Base-by-base conservation (phyloP, 306 rosid genomes). In the Citrullus mucosospermus region DNA sequence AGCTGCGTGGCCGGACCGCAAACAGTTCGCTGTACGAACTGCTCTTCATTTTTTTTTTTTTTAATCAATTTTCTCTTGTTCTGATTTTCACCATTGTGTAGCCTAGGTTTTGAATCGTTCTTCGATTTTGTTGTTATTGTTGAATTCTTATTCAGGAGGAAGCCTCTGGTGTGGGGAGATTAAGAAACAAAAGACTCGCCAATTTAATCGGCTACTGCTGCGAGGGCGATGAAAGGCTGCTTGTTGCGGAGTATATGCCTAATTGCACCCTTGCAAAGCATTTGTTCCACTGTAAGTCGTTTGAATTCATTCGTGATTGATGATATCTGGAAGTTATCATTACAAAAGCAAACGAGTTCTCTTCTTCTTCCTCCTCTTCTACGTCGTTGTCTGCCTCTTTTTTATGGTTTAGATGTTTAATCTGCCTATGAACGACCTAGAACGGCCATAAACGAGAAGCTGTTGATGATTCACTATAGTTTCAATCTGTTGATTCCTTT, bases 181-280 rank as follows among this genome's bases (percentile, higher is more conserved):
- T 88, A 69, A 85, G 97, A 73, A 87, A 92, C 85, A 83, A 77
- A 48, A 85, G 83, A 87, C 85, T 92, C 25, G 97, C 91, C 16
- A 88, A 92, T 92, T 85, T 92, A 86, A 92, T 92, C 50, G 97
- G 97, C 14, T 88, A 88, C 75, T 92, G 97, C 85, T 92, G 94
- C 78, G 94, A 92, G 34, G 94, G 91, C 22, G 93, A 90, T 53
- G 94, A 90, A 84, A 83, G 94, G 79, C 83, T 92, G 41, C 89
- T 90, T 25, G 94, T 92, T 76, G 93, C 94, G 13, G 97, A 92
- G 83, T 88, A 80, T 81, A 87, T 92, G 97, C 94, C 91, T 20
- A 88, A 92, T 65, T 91, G 87, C 72, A 90, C 97, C 71, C 97
- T 92, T 17, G 89, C 97, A 56, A 91, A 91, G 79, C 94, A 92